Evolutionary conservation across 345 rosid species (phyloP), one percentile per base, ranked within the genome.

Genomic region (Eucalyptus microcorys): DNA sequence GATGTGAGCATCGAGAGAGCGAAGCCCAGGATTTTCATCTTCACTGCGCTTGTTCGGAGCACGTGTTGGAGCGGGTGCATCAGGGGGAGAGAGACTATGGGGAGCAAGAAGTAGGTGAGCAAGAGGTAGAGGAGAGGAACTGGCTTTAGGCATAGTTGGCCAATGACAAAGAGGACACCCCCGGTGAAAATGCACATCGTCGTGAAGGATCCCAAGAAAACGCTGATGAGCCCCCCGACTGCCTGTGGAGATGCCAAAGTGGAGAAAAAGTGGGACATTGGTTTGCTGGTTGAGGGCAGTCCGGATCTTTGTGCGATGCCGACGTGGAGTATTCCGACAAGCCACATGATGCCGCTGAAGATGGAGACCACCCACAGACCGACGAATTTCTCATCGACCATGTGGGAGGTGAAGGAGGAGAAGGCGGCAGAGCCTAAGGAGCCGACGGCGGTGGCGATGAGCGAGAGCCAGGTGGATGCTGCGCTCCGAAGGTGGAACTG

Each of bases 281-380:
- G 24, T 4, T 37, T 24, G 10, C 49, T 16, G 80, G 81, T 64
- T 5, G 84, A 43, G 76, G 89, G 34, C 4, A 85, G 22, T 5
- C 91, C 91, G 26, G 92, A 90, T 57, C 92, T 91, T 19, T 53
- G 84, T 17, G 91, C 45, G 15, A 84, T 45, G 47, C 80, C 21
- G 32, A 92, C 84, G 55, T 93, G 94, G 16, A 91, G 30, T 13
- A 91, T 81, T 14, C 97, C 96, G 6, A 87, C 47, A 24, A 94
- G 92, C 97, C 96, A 95, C 47, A 71, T 90, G 26, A 95, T 90
- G 89, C 96, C 95, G 89, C 96, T 93, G 89, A 94, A 95, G 47
- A 94, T 95, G 7, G 96, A 94, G 87, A 95, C 95, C 14, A 94
- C 90, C 97, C 96, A 95, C 32, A 95, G 91, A 42, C 94, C 91